Base-by-base conservation (phyloP, 1,284 basidiomycete species). In the Leccinum subfulvum region DNA sequence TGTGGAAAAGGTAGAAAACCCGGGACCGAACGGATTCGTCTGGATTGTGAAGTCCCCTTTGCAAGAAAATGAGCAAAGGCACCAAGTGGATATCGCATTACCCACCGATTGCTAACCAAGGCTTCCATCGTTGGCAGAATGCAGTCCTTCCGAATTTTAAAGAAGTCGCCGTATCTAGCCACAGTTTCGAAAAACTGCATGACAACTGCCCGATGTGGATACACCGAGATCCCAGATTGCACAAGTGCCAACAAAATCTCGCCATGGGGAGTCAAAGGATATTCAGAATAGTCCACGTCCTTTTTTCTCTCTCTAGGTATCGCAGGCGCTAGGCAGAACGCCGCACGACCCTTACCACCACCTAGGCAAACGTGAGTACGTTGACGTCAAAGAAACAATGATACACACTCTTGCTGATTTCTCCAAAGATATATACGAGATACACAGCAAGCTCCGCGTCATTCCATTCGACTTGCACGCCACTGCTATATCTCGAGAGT, bases 161-260 rank as follows among this genome's bases (percentile, higher is more conserved):
- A 99, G 76, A 98, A 98, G 73, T 98, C 95, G 47, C 89, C 86
- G 75, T 99, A 99, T 61, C 98, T 87, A 14, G 94, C 88, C 9
- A 88, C 85, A 23, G 93, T 93, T 78, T 99, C 97, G 68, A 98
- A 98, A 78, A 92, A 97, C 72, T 97, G 94, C 76, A 98, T 83
- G 13, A 88, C 83, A n/a, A 98, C 97, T 9, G 90, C 84, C 28
- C 90, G 89, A 76, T 98, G 91, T 2, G 94, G 93, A 78, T 91
- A 96, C 1, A 83, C 81, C 3, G 90, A 89, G 55, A 99, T 88
- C 21, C 90, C 88, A 30, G 93, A 95, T 67, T 91, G 85, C 52
- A 97, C 87, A 59, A 97, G 86, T 6, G 90, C 86, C 66, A 91
- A 84, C 57, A 99, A 80, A 80, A 98, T 88, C 74, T 97, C 92